Evolutionary conservation across 441 rosid genomes (phyloP).

Genomic region (Erysimum pusillum): DNA sequence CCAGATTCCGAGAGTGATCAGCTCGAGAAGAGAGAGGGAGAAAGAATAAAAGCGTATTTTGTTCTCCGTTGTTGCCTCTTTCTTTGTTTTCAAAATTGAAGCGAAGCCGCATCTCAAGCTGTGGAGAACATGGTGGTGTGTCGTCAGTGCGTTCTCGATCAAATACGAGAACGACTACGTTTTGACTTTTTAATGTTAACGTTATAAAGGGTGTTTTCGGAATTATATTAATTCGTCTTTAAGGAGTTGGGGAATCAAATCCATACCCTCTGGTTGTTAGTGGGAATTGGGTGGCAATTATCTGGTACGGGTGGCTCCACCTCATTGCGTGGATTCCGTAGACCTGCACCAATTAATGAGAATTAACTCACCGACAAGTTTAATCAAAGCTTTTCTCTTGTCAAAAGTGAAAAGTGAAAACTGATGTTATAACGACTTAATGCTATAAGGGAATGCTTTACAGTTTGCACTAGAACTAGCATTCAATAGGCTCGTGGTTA

Average conservation of each 20-base stretch:
- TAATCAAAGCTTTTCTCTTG: background rate
- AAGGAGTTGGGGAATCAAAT: slow-evolving; percentile 43
- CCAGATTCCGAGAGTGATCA: slow-evolving; percentile 24
- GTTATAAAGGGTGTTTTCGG: slow-evolving; percentile 39
- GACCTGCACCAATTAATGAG: slow-evolving; percentile 29
- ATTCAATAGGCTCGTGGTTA: background rate
- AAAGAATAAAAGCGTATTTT: background rate
- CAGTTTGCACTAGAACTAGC: background rate
- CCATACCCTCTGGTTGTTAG: slow-evolving; percentile 28
- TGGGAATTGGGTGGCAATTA: slow-evolving; percentile 41
- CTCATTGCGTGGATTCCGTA: slow-evolving; percentile 5
- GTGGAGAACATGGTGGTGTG: slow-evolving; percentile 22
- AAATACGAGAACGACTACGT: slow-evolving; percentile 26
- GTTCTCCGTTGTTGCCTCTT: background rate
- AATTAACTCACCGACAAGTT: slow-evolving; percentile 27
- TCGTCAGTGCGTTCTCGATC: slow-evolving; percentile 7
- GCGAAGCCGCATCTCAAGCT: slow-evolving; percentile 31
- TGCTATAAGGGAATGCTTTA: background rate
- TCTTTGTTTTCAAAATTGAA: slow-evolving; percentile 18
- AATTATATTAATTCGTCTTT: background rate
- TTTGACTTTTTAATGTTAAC: slow-evolving; percentile 43
- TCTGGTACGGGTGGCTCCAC: slow-evolving; percentile 40
- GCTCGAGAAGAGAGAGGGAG: slow-evolving; percentile 5
- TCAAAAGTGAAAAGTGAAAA: background rate
- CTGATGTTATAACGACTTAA: slow-evolving; percentile 5